A percentile compares a stretch with the other conserved stretches of the same genome.
Conservation (phyloP, 208 protist genomes). For the Plasmodiophora brassicae region DNA sequence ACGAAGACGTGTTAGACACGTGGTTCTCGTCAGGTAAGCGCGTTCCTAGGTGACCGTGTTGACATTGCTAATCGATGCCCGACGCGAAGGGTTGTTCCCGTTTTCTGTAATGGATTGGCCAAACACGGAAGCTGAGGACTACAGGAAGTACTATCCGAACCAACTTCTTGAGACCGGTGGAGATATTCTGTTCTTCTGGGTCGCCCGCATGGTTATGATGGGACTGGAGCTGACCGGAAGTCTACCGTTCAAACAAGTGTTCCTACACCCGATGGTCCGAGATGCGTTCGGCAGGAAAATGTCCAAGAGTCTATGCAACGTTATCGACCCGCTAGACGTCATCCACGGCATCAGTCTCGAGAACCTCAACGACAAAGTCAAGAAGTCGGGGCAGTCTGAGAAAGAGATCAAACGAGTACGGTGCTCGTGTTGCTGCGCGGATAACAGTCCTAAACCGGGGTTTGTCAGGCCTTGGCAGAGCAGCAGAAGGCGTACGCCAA, state of each 20-base stretch:
- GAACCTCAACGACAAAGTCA: conserved; percentile 80
- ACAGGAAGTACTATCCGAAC: conserved; percentile 91
- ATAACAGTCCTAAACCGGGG: neutral
- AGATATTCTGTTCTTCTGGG: conserved; percentile 99
- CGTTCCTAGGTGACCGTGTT: neutral
- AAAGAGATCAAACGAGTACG: conserved; percentile 58
- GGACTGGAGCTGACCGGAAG: conserved; percentile 82
- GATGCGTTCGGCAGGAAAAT: conserved; percentile 99
- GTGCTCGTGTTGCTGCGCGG: too few relatives aligned
- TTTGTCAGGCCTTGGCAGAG: neutral
- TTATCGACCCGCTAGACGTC: conserved; percentile 99
- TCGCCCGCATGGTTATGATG: conserved; percentile 99
- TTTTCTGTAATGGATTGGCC: conserved; percentile 95
- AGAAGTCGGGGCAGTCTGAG: conserved; percentile 81
- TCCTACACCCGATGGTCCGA: conserved; percentile 95
- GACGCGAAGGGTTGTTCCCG: conserved; percentile 85
- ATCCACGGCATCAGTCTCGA: conserved; percentile 92
- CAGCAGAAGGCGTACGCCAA: neutral
- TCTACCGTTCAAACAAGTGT: conserved; percentile 92
- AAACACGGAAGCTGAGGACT: conserved; percentile 65
- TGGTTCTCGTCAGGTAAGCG: conserved; percentile 94
- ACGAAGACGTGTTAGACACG: conserved; percentile 99
- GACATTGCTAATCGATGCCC: neutral
- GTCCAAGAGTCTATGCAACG: conserved; percentile 98
- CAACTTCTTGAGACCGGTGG: conserved; percentile 95